Percentiles rank a stretch among this genome's conserved stretches.
Conservation (phyloP, 768 basidiomycete genomes). For the Suillus clintonianus region DNA sequence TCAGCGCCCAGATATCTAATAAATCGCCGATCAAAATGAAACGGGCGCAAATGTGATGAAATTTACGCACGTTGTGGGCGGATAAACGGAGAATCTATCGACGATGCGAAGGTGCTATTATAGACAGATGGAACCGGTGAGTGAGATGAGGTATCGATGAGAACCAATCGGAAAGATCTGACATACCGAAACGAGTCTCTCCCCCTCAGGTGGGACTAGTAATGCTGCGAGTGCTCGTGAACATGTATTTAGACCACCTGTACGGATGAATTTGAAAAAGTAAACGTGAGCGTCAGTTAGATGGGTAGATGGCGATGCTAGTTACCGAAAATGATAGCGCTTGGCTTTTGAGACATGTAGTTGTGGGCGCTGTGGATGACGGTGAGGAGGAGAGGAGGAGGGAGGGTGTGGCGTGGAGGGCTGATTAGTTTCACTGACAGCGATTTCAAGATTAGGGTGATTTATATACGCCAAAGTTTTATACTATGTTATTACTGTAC, state of each 20-base stretch:
- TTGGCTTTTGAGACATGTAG: constrained; percentile 45
- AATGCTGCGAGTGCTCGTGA: constrained; percentile 69
- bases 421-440: constrained; percentile 23
- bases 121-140: neutral
- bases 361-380: constrained; percentile 33
- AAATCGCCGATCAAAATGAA: constrained; percentile 9
- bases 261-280: constrained; percentile 4
- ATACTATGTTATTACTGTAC: constrained; percentile 7
- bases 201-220: constrained; percentile 68
- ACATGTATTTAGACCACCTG: constrained; percentile 82
- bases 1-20: constrained; percentile 75
- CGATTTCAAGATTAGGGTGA: constrained; percentile 11
- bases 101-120: constrained; percentile 67
- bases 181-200: constrained; percentile 72
- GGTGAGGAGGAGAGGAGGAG: constrained; percentile 5
- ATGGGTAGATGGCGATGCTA: constrained; percentile 9
- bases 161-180: constrained; percentile 5
- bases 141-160: constrained; percentile 15
- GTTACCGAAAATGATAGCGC: constrained; percentile 78
- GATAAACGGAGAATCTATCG: constrained; percentile 71
- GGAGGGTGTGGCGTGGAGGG: constrained; percentile 3
- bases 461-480: constrained; percentile 26
- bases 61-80: constrained; percentile 67
- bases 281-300: constrained; percentile 10
- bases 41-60: constrained; percentile 7